A percentile compares a stretch with the other conserved stretches of the same genome.
Conservation (phyloP, 306 rosid genomes). For the Astragalus glycyphyllos region DNA sequence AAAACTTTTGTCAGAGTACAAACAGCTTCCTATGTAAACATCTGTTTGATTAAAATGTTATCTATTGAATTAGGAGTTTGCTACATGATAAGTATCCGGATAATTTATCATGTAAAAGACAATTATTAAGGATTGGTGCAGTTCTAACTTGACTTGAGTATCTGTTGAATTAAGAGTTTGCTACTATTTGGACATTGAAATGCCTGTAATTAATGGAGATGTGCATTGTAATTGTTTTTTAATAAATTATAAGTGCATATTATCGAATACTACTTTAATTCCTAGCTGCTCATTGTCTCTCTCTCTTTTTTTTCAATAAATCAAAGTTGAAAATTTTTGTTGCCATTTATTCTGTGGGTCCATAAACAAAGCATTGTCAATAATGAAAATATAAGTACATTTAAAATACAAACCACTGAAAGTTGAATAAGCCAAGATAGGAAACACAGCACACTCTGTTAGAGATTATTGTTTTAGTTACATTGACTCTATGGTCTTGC, state of each 20-base stretch:
- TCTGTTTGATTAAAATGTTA: constrained; percentile 39
- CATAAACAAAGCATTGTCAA: constrained; percentile 9
- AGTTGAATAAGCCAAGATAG: constrained; percentile 30
- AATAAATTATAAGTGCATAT: too few relatives aligned
- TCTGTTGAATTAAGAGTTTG: too few relatives aligned
- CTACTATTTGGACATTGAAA: too few relatives aligned
- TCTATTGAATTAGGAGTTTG: too few relatives aligned
- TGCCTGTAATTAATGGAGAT: too few relatives aligned
- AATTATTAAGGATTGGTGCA: background rate
- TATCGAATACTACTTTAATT: too few relatives aligned
- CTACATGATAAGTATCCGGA: background rate
- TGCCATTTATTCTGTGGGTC: background rate
- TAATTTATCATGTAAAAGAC: too few relatives aligned
- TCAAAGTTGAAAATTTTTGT: background rate
- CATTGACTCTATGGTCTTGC: constrained; percentile 61
- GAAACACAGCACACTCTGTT: constrained; percentile 19
- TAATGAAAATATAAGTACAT: constrained; percentile 24
- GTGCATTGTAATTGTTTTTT: too few relatives aligned
- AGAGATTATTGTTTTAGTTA: constrained; percentile 38
- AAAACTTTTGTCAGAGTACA: constrained; percentile 80
- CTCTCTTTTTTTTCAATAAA: background rate
- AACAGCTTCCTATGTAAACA: constrained; percentile 48
- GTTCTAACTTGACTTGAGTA: background rate
- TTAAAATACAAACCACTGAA: constrained; percentile 38
- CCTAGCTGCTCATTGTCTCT: background rate